phyloP scores from a whole-genome alignment of 345 rosid genomes.

The Sonneratia alba region DNA sequence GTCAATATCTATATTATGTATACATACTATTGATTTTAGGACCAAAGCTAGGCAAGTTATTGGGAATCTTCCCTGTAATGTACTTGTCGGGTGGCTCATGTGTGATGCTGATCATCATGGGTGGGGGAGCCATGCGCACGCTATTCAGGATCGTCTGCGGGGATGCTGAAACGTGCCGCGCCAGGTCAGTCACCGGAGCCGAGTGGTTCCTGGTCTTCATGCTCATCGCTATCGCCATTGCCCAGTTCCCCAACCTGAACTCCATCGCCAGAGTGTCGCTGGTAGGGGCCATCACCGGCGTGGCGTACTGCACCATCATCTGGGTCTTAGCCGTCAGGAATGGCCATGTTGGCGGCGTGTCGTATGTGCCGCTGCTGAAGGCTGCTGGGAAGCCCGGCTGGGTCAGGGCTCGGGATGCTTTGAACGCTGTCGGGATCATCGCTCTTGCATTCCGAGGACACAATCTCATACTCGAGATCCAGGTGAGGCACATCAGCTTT shows the following conservation, averaged over 20 bases:
- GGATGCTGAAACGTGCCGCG: slow-evolving; percentile 5
- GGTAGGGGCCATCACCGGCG: slow-evolving; percentile 26
- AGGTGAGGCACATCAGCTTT: slow-evolving; percentile 18
- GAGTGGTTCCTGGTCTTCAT: slow-evolving; percentile 42
- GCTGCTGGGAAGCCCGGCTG: slow-evolving; percentile 9
- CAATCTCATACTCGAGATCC: slow-evolving; percentile 58
- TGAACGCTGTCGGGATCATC: slow-evolving; percentile 37
- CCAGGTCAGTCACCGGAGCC: slow-evolving; percentile 18
- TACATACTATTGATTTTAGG: slow-evolving; percentile 15
- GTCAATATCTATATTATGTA: background rate
- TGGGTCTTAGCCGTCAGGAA: slow-evolving; percentile 28
- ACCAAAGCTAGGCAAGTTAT: slow-evolving; percentile 35
- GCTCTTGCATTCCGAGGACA: slow-evolving; percentile 47
- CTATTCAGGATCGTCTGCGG: slow-evolving; percentile 17
- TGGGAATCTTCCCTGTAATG: slow-evolving; percentile 47
- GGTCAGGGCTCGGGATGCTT: slow-evolving; percentile 9
- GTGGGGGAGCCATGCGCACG: slow-evolving; percentile 23
- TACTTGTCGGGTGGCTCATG: slow-evolving; percentile 55
- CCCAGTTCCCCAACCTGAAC: slow-evolving; percentile 38
- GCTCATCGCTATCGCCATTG: slow-evolving; percentile 27
- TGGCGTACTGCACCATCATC: slow-evolving; percentile 23
- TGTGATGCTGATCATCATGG: slow-evolving; percentile 34
- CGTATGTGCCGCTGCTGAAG: slow-evolving; percentile 7
- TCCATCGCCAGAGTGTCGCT: slow-evolving; percentile 33
- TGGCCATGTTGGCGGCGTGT: slow-evolving; percentile 13